Evolutionary conservation across 805 yeast genomes (phyloP).

Genomic region (Lachancea waltii): DNA sequence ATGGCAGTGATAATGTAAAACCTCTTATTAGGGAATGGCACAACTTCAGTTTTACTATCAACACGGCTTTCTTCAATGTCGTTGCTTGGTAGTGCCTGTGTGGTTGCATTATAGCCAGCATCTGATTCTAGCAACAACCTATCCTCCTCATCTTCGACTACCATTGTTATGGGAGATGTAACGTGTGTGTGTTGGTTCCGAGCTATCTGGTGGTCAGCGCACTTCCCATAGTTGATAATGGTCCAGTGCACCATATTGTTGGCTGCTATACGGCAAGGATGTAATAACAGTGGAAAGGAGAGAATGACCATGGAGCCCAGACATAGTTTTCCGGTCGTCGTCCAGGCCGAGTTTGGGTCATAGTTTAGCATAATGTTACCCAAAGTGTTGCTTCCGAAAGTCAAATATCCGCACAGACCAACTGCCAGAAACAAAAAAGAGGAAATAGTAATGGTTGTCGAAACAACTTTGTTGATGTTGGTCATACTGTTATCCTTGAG

Average conservation of each 20-base stretch:
- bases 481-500: slow-evolving; percentile 46
- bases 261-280: slow-evolving; percentile 69
- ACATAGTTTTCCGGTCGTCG: slow-evolving; percentile 51
- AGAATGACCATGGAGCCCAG: slow-evolving; percentile 68
- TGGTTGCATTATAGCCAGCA: slow-evolving; percentile 1
- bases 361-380: slow-evolving; percentile 72
- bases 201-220: slow-evolving; percentile 2
- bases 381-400: slow-evolving; percentile 57
- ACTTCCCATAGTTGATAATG: slow-evolving; percentile 16
- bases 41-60: slow-evolving; percentile 2
- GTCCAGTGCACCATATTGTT: slow-evolving; percentile 57
- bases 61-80: slow-evolving; percentile 8
- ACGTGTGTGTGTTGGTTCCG: slow-evolving; percentile 2
- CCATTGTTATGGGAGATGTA: slow-evolving; percentile 7
- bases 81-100: slow-evolving; percentile 8
- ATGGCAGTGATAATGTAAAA: slow-evolving; percentile 38
- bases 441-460: slow-evolving; percentile 46
- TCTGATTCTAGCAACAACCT: slow-evolving; percentile 6
- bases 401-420: slow-evolving; percentile 63
- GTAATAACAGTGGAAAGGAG: slow-evolving; percentile 73
- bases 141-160: slow-evolving; percentile 11
- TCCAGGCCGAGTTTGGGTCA: slow-evolving; percentile 42
- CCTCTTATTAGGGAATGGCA: slow-evolving; percentile 18
- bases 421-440: slow-evolving; percentile 53
- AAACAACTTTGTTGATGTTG: slow-evolving; percentile 41